Conservation (phyloP, 2,329 filamentous ascomycete genomes). For the Calonectria honghensis region DNA sequence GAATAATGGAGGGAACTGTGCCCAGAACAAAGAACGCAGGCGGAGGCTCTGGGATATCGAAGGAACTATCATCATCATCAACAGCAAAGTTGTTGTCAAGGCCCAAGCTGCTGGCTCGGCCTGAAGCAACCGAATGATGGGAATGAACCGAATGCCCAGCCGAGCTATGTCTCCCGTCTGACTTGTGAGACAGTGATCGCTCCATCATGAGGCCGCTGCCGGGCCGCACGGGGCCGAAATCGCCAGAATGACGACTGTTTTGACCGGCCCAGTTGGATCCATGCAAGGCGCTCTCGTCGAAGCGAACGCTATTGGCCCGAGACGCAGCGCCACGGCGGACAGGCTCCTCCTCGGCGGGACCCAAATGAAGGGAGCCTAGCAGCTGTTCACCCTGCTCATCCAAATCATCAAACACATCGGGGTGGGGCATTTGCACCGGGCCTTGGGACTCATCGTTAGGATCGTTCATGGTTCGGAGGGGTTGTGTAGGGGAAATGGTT, state of each 20-base stretch:
- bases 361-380: slow-evolving; percentile 87
- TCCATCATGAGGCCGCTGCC: slow-evolving; percentile 93
- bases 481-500: not conserved
- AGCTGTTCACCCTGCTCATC: slow-evolving; percentile 90
- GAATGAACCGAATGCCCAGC: slow-evolving; percentile 86
- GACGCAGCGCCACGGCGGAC: slow-evolving; percentile 90
- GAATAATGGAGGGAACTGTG: slow-evolving; percentile 93
- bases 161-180: slow-evolving; percentile 95
- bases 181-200: slow-evolving; percentile 94
- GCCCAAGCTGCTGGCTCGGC: slow-evolving; percentile 90
- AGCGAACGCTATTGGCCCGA: slow-evolving; percentile 96
- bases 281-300: slow-evolving; percentile 96
- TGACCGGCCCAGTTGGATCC: slow-evolving; percentile 88
- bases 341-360: slow-evolving; percentile 87
- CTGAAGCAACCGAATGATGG: slow-evolving; percentile 82
- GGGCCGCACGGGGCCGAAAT: slow-evolving; percentile 85
- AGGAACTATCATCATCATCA: slow-evolving; percentile 79
- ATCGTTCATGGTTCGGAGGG: slow-evolving; percentile 5
- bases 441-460: slow-evolving; percentile 70
- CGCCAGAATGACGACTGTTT: slow-evolving; percentile 86
- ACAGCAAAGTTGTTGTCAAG: slow-evolving; percentile 82
- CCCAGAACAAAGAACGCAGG: slow-evolving; percentile 90
- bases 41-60: slow-evolving; percentile 84
- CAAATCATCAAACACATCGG: slow-evolving; percentile 91
- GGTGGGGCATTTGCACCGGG: slow-evolving; percentile 85